Evolutionary conservation across 106 monocot species (phyloP), one percentile per base, ranked within the genome.

Genomic region (Agapanthus africanus): DNA sequence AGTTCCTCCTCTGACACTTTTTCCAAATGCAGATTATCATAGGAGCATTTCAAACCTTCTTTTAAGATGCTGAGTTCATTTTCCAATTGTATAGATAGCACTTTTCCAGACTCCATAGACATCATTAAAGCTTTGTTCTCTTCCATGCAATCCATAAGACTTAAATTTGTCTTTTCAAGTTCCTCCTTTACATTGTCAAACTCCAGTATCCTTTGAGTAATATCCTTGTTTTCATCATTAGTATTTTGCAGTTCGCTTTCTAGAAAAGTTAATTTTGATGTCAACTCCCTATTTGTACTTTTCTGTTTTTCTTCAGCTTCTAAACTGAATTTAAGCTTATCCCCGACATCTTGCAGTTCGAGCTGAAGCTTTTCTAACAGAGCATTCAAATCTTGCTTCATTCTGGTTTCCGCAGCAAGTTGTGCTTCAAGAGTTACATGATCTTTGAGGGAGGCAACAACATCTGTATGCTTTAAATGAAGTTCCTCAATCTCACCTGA

Each of bases 221-320:
- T 54, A 68, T 71, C 75, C 35, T 40, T 72, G 19, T 74, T 83
- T 68, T 86, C 79, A 62, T 72, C 67, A 46, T 65, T 79, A 31
- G 67, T 66, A 54, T 75, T 54, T 38, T 89, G 79, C 28, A 83
- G 56, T 63, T 89, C 77, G 59, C 65, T 52, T 75, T 93, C 86
- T 46, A 76, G 37, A 46, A 69, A 16, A 36, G 68, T 26, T 15
- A 89, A n/a, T 68, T 75, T 86, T 62, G 84, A 83, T 39, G 68
- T 66, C 72, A 93, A 75, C 37, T 89, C 86, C 25, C n/a, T 73
- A 65, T 84, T 83, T 59, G 54, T 50, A 33, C 70, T 61, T 30
- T 11, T 38, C 10, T 75, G 54, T 54, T 64, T 73, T 72, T 79
- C 73, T 85, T 79, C 83, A 41, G 70, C 71, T 54, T 83, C 81